Base-by-base conservation (phyloP, 2,329 filamentous ascomycete genomes). In the Penicillium sp. region DNA sequence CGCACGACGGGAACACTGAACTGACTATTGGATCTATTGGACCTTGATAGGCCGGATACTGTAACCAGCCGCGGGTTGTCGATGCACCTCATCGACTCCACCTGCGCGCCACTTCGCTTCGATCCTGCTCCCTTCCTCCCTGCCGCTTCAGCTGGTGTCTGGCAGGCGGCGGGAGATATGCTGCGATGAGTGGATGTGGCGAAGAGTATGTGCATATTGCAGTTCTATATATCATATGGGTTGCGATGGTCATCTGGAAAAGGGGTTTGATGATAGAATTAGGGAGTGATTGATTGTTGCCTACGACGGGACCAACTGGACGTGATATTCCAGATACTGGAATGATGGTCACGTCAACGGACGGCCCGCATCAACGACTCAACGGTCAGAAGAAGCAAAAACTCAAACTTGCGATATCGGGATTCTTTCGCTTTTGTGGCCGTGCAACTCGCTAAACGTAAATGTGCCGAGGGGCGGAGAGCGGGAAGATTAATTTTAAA, bases 311-410 rank as follows among this genome's bases (percentile, higher is more conserved):
- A 15, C 13, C 13, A 13, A 7, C 35, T 15, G 4, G 35, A 37
- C 35, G 17, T 37, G 35, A 37, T 8, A 22, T 24, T 10, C 40
- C 8, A 44, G 17, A 28, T 37, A 26, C 6, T 51, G 17, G 8
- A 10, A 40, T 40, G n/a, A n/a, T n/a, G n/a, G n/a, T n/a, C 35
- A 28, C 49, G 19, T 49, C 17, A 19, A 37, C 10, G 30, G 30
- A 2, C 28, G 35, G 50, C 28, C 57, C 45, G 55, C 62, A 57
- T 49, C 15, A 40, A 53, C 51, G 22, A 54, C 26, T 42, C 35
- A 60, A 65, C 63, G 58, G 65, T 24, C 50, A 19, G 54, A 65
- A 61, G 44, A 61, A 66, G 58, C 61, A 56, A 58, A 56, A 30
- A 19, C 10, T 33, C 6, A 56, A 30, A 19, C 10, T 28, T 4